phyloP scores from a whole-genome alignment of 1,139 yeast species.

The Pichia sp. region DNA sequence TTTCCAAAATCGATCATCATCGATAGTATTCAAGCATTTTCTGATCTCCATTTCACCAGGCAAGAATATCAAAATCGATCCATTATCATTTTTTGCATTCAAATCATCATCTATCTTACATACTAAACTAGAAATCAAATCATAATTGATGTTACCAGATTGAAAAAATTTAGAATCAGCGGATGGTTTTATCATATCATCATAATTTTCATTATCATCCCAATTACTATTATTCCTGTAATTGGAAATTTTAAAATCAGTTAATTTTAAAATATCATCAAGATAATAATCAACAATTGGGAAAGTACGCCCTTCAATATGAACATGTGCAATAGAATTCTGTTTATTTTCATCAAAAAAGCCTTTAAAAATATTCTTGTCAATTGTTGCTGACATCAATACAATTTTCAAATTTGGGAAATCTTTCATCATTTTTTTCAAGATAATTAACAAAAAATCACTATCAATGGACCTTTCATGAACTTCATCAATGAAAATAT shows the following conservation, averaged over 20 bases:
- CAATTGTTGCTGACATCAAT: constrained; percentile 93
- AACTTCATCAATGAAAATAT: constrained; percentile 86
- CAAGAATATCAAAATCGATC: constrained; percentile 77
- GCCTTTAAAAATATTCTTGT: constrained; percentile 56
- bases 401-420: constrained; percentile 58
- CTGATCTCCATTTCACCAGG: constrained; percentile 91
- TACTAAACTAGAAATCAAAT: constrained; percentile 56
- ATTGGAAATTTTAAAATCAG: constrained; percentile 45
- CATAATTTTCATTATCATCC: constrained; percentile 5
- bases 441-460: constrained; percentile 72
- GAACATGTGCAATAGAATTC: constrained; percentile 44
- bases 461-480: constrained; percentile 93
- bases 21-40: constrained; percentile 39
- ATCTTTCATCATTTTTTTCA: constrained; percentile 50
- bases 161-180: constrained; percentile 61
- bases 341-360: constrained; percentile 43
- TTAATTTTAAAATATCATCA: constrained; percentile 51
- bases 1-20: constrained; percentile 30
- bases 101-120: constrained; percentile 45
- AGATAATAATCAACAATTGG: constrained; percentile 76
- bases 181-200: constrained; percentile 43
- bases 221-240: constrained; percentile 2
- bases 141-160: constrained; percentile 66
- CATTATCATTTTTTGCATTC: constrained; percentile 38
- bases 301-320: constrained; percentile 89